A percentile compares a stretch with the other conserved stretches of the same genome.
Conservation (phyloP, 1,284 basidiomycete species). For the Heterobasidion parviporum region DNA sequence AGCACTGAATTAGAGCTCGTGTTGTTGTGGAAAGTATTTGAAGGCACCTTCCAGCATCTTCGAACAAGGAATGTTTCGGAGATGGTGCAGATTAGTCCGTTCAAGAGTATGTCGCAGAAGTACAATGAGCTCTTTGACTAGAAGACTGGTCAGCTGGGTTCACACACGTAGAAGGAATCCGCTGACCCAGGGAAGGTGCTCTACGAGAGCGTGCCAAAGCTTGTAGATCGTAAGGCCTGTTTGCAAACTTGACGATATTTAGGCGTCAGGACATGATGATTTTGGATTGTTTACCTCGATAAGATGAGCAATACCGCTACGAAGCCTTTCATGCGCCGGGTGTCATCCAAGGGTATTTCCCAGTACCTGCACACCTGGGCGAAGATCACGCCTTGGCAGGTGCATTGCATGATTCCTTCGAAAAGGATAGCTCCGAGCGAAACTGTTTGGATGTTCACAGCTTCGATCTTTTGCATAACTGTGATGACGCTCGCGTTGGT, state of each 20-base stretch:
- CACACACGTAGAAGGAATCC: not conserved
- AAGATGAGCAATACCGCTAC: conserved; percentile 30
- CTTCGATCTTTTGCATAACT: not conserved
- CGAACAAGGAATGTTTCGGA: conserved; percentile 40
- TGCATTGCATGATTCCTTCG: conserved; percentile 34
- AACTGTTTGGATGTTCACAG: not conserved
- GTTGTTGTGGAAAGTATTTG: no score
- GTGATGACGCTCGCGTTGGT: not conserved
- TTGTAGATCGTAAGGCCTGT: conserved; percentile 41
- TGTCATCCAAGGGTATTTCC: conserved; percentile 33
- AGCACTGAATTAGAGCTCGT: not conserved
- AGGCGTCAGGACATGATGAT: not conserved
- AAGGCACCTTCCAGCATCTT: conserved; percentile 39
- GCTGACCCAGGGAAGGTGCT: conserved; percentile 30
- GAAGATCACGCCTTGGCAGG: conserved; percentile 38
- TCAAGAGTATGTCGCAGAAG: conserved; percentile 37
- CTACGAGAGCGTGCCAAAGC: conserved; percentile 34
- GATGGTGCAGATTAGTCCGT: conserved; percentile 34
- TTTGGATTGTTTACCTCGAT: conserved; percentile 25
- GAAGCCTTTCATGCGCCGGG: conserved; percentile 30
- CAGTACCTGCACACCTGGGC: conserved; percentile 39
- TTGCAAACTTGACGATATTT: conserved; percentile 26
- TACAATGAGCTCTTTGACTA: conserved; percentile 31
- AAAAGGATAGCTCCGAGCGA: conserved; percentile 27
- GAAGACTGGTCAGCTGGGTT: not conserved